Evolutionary conservation across 2,329 filamentous ascomycete genomes (phyloP).

Genomic region (Sporothrix brunneoviolacea): DNA sequence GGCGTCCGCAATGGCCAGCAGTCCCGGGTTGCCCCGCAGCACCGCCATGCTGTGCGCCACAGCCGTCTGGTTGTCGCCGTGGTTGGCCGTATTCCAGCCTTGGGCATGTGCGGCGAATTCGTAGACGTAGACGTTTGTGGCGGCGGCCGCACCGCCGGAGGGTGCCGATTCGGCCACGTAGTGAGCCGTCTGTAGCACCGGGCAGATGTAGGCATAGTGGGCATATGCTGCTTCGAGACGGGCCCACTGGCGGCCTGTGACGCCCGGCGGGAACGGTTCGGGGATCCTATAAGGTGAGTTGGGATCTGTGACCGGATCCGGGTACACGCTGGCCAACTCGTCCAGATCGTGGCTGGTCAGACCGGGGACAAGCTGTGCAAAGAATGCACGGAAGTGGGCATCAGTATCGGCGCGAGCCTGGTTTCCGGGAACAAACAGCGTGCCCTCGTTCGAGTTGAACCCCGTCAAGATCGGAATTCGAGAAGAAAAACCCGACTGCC

Average conservation of each 20-base stretch:
- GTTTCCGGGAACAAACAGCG: slow-evolving; percentile 49
- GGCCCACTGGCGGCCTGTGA: slow-evolving; percentile 46
- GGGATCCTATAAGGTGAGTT: slow-evolving; percentile 23
- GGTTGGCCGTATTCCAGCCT: slow-evolving; percentile 35
- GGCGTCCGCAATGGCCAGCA: slow-evolving; percentile 30
- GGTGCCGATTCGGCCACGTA: no score
- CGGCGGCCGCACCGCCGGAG: no score
- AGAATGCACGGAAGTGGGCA: slow-evolving; percentile 53
- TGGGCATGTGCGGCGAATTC: slow-evolving; percentile 48
- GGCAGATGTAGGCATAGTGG: slow-evolving; percentile 59
- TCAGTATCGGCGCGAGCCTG: slow-evolving; percentile 34
- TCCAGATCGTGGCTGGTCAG: slow-evolving; percentile 46
- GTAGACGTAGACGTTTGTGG: slow-evolving; percentile 49
- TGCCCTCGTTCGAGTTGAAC: slow-evolving; percentile 65
- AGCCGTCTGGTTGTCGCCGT: slow-evolving; percentile 39
- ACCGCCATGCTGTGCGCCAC: slow-evolving; percentile 37
- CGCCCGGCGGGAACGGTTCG: slow-evolving; percentile 31
- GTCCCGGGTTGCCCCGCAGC: slow-evolving; percentile 29
- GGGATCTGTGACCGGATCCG: slow-evolving; percentile 41
- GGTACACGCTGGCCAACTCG: slow-evolving; percentile 54
- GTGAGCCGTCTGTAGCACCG: slow-evolving; percentile 54
- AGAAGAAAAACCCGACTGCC: slow-evolving; percentile 40
- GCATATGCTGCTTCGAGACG: slow-evolving; percentile 55
- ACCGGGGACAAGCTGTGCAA: slow-evolving; percentile 52
- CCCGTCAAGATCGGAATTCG: slow-evolving; percentile 58